phyloP scores from a whole-genome alignment of 1,284 basidiomycete genomes.

The Neotropicomus parvogracilis region DNA sequence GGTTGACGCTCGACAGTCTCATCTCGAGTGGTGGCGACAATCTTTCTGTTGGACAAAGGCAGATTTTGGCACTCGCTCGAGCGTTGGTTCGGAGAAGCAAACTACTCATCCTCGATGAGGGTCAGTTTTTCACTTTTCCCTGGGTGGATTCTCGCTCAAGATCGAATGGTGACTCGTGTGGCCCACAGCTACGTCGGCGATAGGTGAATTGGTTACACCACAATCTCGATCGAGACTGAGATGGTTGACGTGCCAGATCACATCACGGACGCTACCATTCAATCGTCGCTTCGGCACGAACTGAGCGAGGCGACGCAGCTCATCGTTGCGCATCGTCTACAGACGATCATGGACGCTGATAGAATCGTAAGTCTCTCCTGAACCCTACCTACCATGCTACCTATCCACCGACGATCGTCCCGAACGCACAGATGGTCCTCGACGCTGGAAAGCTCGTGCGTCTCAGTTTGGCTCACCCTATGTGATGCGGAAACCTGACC shows the following conservation, averaged over 20 bases:
- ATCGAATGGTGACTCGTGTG: background rate
- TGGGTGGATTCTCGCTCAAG: too few relatives aligned
- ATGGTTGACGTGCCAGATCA: background rate
- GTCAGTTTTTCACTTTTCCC: background rate
- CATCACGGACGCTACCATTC: conserved; percentile 13
- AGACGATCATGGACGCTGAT: conserved; percentile 44
- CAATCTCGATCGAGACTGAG: background rate
- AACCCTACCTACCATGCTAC: too few relatives aligned
- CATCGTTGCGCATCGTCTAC: conserved; percentile 66
- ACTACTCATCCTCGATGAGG: conserved; percentile 36
- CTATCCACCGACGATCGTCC: too few relatives aligned
- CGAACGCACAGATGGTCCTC: conserved; percentile 11
- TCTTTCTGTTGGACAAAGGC: conserved; percentile 67
- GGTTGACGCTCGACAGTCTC: conserved; percentile 32
- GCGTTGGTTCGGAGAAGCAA: conserved; percentile 26
- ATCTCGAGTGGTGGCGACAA: conserved; percentile 52
- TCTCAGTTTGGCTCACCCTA: too few relatives aligned
- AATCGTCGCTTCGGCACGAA: background rate
- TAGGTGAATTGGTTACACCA: background rate
- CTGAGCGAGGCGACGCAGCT: conserved; percentile 53
- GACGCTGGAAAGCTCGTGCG: conserved; percentile 3
- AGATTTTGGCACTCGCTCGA: conserved; percentile 51
- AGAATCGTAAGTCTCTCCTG: conserved; percentile 27
- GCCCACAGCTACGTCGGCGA: background rate
- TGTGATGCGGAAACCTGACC: too few relatives aligned